phyloP scores from a whole-genome alignment of 108 stramenopile species.

The Skeletonema grethae region DNA sequence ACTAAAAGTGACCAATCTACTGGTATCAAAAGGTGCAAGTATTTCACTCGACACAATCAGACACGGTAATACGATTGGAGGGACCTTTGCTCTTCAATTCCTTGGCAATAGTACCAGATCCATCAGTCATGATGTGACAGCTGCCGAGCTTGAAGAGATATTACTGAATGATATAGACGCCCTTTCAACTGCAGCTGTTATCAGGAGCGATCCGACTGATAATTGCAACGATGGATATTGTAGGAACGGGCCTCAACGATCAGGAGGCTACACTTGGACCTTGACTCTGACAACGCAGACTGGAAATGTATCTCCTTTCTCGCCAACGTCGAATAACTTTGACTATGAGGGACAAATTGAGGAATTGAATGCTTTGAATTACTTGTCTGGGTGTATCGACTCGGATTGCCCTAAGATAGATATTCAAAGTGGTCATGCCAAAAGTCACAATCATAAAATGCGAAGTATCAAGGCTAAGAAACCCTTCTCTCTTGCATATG shows the following conservation, averaged over 20 bases:
- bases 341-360: constrained; percentile 38
- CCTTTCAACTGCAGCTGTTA: constrained; percentile 25
- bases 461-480: constrained; percentile 22
- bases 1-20: constrained; percentile 36
- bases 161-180: constrained; percentile 30
- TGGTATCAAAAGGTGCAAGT: constrained; percentile 59
- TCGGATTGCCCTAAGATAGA: constrained; percentile 42
- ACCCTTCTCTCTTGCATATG: constrained; percentile 67
- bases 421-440: constrained; percentile 25
- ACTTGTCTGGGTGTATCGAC: constrained; percentile 54
- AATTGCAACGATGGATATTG: constrained; percentile 60
- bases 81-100: constrained; percentile 65
- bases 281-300: constrained; percentile 47
- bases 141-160: constrained; percentile 29
- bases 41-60: constrained; percentile 44
- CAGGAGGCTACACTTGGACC: constrained; percentile 61
- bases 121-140: constrained; percentile 47
- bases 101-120: constrained; percentile 45
- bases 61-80: constrained; percentile 71
- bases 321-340: constrained; percentile 47
- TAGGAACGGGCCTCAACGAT: constrained; percentile 49
- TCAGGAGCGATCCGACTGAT: constrained; percentile 41
- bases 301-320: constrained; percentile 60
- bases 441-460: constrained; percentile 43
- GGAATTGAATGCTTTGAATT: constrained; percentile 35